phyloP scores from a whole-genome alignment of 176 grass and related monocot genomes.

The Olyra latifolia region DNA sequence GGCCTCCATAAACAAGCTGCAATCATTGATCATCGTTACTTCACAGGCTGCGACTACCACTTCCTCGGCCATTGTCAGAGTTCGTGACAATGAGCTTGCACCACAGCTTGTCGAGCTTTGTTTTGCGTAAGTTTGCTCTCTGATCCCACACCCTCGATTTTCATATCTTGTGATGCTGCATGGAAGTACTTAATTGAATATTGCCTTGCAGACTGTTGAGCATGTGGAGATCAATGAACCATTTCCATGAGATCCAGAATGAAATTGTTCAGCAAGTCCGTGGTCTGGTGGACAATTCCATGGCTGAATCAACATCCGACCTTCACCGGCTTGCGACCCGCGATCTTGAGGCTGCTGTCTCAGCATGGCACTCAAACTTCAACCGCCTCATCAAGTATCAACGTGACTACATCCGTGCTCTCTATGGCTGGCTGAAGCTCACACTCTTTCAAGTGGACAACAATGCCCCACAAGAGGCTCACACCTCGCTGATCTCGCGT shows the following conservation, averaged over 20 bases:
- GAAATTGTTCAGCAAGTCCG: conserved; percentile 94
- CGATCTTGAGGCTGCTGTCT: conserved; percentile 86
- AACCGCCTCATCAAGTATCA: conserved; percentile 87
- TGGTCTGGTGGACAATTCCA: conserved; percentile 72
- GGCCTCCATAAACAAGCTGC: conserved; percentile 91
- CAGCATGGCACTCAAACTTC: conserved; percentile 91
- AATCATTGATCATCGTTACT: conserved; percentile 86
- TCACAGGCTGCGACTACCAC: conserved; percentile 94
- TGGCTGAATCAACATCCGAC: conserved; percentile 83
- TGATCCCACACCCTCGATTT: background rate
- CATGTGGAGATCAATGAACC: conserved; percentile 97
- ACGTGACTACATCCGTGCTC: conserved; percentile 73
- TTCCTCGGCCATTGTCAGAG: conserved; percentile 84
- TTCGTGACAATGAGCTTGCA: conserved; percentile 92
- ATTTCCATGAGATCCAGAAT: conserved; percentile 90
- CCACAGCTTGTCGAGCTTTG: conserved; percentile 98
- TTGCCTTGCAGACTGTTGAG: conserved; percentile 64
- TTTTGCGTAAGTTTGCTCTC: conserved; percentile 60
- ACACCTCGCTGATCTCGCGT: conserved; percentile 60
- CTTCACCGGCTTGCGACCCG: conserved; percentile 87
- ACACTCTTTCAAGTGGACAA: conserved; percentile 75
- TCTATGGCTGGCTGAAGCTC: conserved; percentile 93
- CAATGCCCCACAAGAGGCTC: conserved; percentile 53
- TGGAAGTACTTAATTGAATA: conserved; percentile 26
- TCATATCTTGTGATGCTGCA: conserved; percentile 15